phyloP scores from a whole-genome alignment of 192 early-diverging fungal species.

The Helicostylum pulchrum region DNA sequence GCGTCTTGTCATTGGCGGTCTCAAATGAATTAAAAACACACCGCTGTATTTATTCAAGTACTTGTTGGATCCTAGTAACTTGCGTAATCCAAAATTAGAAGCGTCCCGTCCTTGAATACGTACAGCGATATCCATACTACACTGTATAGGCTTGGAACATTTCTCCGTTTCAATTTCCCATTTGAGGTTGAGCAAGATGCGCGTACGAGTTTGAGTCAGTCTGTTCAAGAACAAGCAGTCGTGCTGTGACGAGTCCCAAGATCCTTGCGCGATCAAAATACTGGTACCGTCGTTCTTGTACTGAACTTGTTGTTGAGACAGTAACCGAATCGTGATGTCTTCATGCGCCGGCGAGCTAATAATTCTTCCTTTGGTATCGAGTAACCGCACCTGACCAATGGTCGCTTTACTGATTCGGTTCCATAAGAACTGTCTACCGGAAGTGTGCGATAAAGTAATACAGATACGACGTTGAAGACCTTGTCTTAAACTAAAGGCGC shows the following conservation, averaged over 20 bases:
- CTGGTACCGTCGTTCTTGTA: conserved; percentile 62
- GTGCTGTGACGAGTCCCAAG: conserved; percentile 78
- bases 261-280: conserved; percentile 48
- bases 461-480: conserved; percentile 71
- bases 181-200: conserved; percentile 54
- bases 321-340: conserved; percentile 44
- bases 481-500: conserved; percentile 66
- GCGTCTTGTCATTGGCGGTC: conserved; percentile 49
- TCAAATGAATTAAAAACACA: conserved; percentile 60
- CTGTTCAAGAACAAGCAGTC: conserved; percentile 62
- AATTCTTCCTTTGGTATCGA: conserved; percentile 60
- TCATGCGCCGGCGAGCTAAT: conserved; percentile 48
- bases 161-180: conserved; percentile 57
- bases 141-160: conserved; percentile 52
- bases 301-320: conserved; percentile 45
- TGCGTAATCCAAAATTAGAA: conserved; percentile 38
- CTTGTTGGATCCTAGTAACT: conserved; percentile 39
- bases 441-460: conserved; percentile 62
- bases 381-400: conserved; percentile 45
- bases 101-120: conserved; percentile 60
- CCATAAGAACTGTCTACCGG: conserved; percentile 63
- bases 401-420: conserved; percentile 37
- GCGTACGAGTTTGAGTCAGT: conserved; percentile 55
- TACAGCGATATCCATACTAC: conserved; percentile 56
- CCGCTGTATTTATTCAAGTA: conserved; percentile 44